Base-by-base conservation (phyloP, 306 rosid genomes). In the Vigna nakashimae region DNA sequence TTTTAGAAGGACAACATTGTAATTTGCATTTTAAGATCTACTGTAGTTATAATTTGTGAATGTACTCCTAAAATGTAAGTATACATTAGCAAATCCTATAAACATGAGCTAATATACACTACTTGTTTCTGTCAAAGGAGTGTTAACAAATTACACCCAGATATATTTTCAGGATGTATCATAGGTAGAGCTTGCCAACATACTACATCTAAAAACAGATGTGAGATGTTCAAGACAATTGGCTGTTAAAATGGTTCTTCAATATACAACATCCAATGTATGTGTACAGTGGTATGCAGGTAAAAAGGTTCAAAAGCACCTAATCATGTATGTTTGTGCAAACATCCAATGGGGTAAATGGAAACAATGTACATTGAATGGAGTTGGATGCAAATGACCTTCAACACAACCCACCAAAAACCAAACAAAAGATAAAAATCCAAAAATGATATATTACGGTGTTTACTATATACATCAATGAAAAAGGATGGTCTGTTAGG, bases 311-410 rank as follows among this genome's bases (percentile, higher is more conserved):
- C 45, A 62, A 60, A 14, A 30, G 45, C 67, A 24, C 17, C 3
- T 40, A 43, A 69, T 51, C 16, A 53, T 62, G 50, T 4, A 9
- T 14, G 50, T 3, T 11, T 6, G 18, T 32, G 9, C 52, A 84
- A 84, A 52, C 46, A 79, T 67, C 59, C 13, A 53, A 62, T 49
- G 26, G 49, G 59, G 38, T 46, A 8, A 6, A 60, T 20, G 51
- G 48, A 53, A 59, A 82, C 49, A 46, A 62, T 5, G 65, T 42
- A 40, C 16, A 34, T 34, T 18, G 71, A 70, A 62, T 30, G 48
- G 18, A 58, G 49, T 22, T 57, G 49, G 84, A 74, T 11, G 15
- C 22, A 60, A 60, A 2, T 60, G 6, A 15, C 67, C 24, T 5
- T 28, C 5, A 65, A 57, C 38, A 40, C 57, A 57, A 7, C 73